Conservation (phyloP, 2,329 filamentous ascomycete genomes). For the Paecilomyces variotii region DNA sequence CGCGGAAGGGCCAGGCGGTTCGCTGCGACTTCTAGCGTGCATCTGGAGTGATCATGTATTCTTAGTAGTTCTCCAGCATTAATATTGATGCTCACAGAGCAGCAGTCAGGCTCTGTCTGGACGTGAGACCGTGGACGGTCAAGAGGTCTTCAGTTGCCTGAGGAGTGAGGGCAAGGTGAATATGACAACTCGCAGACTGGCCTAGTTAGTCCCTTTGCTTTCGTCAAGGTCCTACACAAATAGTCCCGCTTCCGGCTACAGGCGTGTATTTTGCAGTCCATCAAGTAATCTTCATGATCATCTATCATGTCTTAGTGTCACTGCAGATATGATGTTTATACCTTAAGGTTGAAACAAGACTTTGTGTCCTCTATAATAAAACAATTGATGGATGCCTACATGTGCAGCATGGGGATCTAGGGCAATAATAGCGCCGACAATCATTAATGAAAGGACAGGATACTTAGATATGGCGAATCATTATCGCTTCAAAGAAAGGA, state of each 20-base stretch:
- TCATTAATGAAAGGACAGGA: neutral
- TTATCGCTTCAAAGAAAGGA: neutral
- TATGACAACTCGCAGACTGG: neutral
- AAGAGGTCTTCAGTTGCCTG: neutral
- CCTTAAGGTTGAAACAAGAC: neutral
- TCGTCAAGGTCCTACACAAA: neutral
- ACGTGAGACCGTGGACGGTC: neutral
- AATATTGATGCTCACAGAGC: neutral
- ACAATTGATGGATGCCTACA: neutral
- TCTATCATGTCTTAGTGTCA: neutral
- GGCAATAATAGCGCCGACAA: neutral
- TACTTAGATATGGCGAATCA: neutral
- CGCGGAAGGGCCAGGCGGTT: slow-evolving; percentile 12
- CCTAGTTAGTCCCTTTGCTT: neutral
- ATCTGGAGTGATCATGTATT: neutral
- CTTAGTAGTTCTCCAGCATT: neutral
- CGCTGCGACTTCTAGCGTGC: slow-evolving; percentile 10
- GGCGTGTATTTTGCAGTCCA: neutral
- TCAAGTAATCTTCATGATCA: neutral
- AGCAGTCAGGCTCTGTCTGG: neutral
- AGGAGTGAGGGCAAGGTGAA: neutral
- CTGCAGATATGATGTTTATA: neutral
- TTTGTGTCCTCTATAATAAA: neutral
- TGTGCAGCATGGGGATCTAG: neutral
- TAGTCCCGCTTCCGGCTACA: neutral